Conservation (phyloP, 225 moss, liverwort and hornwort species). For the Climacium dendroides region DNA sequence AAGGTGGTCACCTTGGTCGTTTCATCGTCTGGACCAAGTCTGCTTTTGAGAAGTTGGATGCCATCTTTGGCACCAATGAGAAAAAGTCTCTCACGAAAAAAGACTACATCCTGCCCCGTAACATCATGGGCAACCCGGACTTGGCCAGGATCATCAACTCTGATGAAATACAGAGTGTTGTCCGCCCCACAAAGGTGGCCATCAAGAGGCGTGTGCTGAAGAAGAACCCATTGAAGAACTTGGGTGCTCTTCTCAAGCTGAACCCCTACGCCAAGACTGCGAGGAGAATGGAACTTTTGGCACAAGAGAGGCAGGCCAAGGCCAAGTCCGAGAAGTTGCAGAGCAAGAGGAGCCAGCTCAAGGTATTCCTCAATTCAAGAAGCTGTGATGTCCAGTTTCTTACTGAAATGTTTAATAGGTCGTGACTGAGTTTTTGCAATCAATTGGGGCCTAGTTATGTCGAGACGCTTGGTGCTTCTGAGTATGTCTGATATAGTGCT, state of each 20-base stretch:
- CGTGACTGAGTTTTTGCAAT: not conserved
- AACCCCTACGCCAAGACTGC: conserved; percentile 85
- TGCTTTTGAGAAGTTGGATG: conserved; percentile 78
- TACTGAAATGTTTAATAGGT: not conserved
- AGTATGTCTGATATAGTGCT: not conserved
- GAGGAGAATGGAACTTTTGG: conserved; percentile 75
- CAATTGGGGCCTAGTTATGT: not conserved
- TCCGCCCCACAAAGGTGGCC: conserved; percentile 53
- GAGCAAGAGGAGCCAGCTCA: conserved; percentile 56
- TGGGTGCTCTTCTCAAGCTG: conserved; percentile 84
- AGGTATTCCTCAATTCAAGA: conserved; percentile 4
- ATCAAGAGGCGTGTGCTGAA: conserved; percentile 67
- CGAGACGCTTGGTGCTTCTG: not conserved
- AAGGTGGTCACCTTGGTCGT: conserved; percentile 70
- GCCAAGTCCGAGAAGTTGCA: conserved; percentile 69
- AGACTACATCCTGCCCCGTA: conserved; percentile 55
- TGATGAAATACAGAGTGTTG: conserved; percentile 79
- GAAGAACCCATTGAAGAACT: conserved; percentile 88
- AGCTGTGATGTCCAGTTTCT: not conserved
- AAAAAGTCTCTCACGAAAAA: conserved; percentile 63
- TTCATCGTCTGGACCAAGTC: conserved; percentile 83
- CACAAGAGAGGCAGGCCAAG: conserved; percentile 68
- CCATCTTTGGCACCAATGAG: conserved; percentile 54
- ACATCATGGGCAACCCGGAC: conserved; percentile 69
- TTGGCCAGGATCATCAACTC: conserved; percentile 71